These are phyloP conservation scores for Phylloporus sp. DNA, from an alignment of 768 basidiomycete genomes.

Conservation along the genomic window DNA sequence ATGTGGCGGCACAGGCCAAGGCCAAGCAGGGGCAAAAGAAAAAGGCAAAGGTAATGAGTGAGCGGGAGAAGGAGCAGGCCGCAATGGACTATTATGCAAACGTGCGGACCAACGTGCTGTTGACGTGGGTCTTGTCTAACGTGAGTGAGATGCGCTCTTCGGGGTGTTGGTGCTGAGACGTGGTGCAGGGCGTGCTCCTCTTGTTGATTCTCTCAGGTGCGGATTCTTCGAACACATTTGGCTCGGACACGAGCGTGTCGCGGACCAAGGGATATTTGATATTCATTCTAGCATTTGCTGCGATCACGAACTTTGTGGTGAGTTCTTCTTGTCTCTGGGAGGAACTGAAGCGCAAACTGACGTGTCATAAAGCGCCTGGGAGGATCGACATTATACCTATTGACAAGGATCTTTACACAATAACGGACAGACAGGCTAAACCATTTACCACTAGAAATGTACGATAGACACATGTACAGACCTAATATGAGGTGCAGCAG, in stretches of 20 bases:
- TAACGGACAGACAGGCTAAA: constrained; percentile 18
- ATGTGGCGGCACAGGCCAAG: constrained; percentile 7
- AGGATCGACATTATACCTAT: constrained; percentile 54
- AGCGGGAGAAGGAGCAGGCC: constrained; percentile 64
- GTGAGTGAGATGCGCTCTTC: constrained; percentile 37
- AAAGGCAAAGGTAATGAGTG: constrained; percentile 30
- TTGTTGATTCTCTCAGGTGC: constrained; percentile 63
- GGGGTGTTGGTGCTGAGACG: neutral
- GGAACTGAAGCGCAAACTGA: neutral
- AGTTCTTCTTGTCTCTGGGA: constrained; percentile 14
- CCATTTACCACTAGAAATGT: constrained; percentile 2
- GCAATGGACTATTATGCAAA: constrained; percentile 87
- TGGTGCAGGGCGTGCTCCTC: constrained; percentile 58
- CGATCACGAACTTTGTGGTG: constrained; percentile 66
- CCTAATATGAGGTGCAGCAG: neutral
- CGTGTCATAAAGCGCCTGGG: constrained; percentile 44
- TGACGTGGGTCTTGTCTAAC: constrained; percentile 83
- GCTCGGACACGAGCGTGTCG: constrained; percentile 40
- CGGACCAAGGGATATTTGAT: constrained; percentile 73
- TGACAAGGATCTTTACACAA: constrained; percentile 50
- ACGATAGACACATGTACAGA: neutral
- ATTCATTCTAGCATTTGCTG: constrained; percentile 79
- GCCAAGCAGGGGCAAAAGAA: constrained; percentile 2
- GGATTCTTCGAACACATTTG: constrained; percentile 58
- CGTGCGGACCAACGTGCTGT: constrained; percentile 77